These are phyloP conservation scores for Neostapfia colusana DNA, from an alignment of 176 grass and related monocot species.

Conservation along the genomic window DNA sequence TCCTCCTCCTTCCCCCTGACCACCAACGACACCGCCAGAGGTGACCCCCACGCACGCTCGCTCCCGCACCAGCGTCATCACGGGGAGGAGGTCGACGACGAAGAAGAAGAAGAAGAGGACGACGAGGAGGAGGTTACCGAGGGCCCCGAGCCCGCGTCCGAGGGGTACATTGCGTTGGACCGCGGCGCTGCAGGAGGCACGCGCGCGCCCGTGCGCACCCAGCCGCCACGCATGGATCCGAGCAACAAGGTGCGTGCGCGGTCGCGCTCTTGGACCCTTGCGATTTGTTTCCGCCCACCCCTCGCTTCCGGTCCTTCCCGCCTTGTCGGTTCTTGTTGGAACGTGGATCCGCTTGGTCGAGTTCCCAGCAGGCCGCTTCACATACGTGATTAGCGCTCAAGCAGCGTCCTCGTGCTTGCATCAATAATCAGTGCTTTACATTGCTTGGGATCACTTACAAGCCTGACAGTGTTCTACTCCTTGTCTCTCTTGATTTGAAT, in stretches of 20 bases:
- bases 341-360: slow-evolving; percentile 20
- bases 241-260: slow-evolving; percentile 47
- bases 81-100: not conserved
- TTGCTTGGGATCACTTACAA: not conserved
- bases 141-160: slow-evolving; percentile 36
- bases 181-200: not conserved
- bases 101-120: not conserved
- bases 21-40: not conserved
- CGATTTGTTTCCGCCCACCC: not conserved
- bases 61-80: slow-evolving; percentile 3
- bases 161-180: slow-evolving; percentile 31
- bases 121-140: slow-evolving; percentile 14
- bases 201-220: slow-evolving; percentile 37
- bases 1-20: slow-evolving; percentile 38
- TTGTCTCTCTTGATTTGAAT: not conserved
- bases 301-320: too few species aligned
- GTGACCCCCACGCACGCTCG: slow-evolving; percentile 25
- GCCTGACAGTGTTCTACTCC: not conserved
- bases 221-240: slow-evolving; percentile 48
- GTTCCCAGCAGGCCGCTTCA: not conserved
- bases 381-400: not conserved
- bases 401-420: not conserved
- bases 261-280: not conserved
- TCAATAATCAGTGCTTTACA: not conserved
- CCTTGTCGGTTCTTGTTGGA: not conserved